Percentiles rank a stretch among this genome's conserved stretches.
These are phyloP conservation scores for Penicillium pancosmium DNA, from an alignment of 495 filamentous ascomycete species.

Conservation along the genomic window DNA sequence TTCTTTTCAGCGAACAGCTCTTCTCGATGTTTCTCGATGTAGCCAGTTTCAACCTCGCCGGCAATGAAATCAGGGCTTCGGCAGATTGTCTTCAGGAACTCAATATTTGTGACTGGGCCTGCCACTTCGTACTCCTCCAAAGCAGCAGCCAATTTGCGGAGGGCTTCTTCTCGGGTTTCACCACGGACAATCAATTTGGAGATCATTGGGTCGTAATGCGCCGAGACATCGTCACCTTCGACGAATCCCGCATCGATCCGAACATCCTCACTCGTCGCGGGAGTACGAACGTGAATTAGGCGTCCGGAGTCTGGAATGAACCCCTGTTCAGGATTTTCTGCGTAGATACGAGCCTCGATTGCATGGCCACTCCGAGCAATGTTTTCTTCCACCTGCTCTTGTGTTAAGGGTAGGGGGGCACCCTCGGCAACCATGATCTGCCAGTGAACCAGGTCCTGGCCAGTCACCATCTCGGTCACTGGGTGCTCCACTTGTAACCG, in stretches of 20 bases:
- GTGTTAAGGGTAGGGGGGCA: slow-evolving; percentile 79
- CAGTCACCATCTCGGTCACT: slow-evolving; percentile 95
- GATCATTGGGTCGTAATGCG: slow-evolving; percentile 99
- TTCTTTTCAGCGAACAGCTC: slow-evolving; percentile 64
- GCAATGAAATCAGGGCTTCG: slow-evolving; percentile 77
- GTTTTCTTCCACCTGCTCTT: slow-evolving; percentile 75
- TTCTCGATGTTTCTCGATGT: slow-evolving; percentile 82
- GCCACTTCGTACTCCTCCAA: slow-evolving; percentile 91
- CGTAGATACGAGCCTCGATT: slow-evolving; percentile 95
- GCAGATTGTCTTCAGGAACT: slow-evolving; percentile 89
- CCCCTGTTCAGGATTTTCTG: slow-evolving; percentile 85
- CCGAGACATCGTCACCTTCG: slow-evolving; percentile 86
- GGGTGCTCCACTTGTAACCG: slow-evolving; percentile 96
- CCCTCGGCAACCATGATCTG: slow-evolving; percentile 93
- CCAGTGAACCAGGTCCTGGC: slow-evolving; percentile 94
- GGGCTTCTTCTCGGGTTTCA: slow-evolving; percentile 72
- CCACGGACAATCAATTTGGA: slow-evolving; percentile 95
- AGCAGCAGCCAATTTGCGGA: slow-evolving; percentile 80
- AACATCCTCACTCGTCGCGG: slow-evolving; percentile 66
- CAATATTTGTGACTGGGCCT: slow-evolving; percentile 92
- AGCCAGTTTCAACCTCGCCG: slow-evolving; percentile 93
- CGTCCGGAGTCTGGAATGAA: slow-evolving; percentile 96
- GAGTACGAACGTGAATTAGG: slow-evolving; percentile 79
- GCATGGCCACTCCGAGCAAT: slow-evolving; percentile 81
- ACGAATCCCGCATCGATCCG: slow-evolving; percentile 93